Percentiles rank a stretch among this genome's conserved stretches.
These are phyloP conservation scores for Cyclotella distinguenda DNA, from an alignment of 108 stramenopile genomes.

Conservation along the genomic window DNA sequence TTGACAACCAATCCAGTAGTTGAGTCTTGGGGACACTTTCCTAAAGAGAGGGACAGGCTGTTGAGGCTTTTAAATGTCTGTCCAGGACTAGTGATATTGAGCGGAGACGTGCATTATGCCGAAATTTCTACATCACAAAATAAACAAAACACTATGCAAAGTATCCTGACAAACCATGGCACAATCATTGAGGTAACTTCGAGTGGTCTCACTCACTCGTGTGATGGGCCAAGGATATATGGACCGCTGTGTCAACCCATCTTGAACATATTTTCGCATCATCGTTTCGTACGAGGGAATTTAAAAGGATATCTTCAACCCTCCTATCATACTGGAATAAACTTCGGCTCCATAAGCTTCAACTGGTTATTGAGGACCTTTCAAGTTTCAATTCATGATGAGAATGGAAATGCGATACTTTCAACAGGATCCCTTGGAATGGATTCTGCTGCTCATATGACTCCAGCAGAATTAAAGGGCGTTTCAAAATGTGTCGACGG, in stretches of 20 bases:
- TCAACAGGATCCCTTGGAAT: constrained; percentile 24
- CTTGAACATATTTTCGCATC: constrained; percentile 48
- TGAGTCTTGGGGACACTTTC: constrained; percentile 91
- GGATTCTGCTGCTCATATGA: constrained; percentile 15
- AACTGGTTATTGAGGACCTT: constrained; percentile 49
- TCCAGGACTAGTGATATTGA: constrained; percentile 39
- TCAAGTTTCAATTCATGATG: constrained; percentile 39
- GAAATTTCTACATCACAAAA: constrained; percentile 58
- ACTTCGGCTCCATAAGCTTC: constrained; percentile 68
- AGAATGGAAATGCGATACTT: constrained; percentile 26
- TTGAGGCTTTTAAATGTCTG: constrained; percentile 49
- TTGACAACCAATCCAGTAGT: constrained; percentile 83
- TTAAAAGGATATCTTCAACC: constrained; percentile 3
- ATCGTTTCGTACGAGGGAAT: constrained; percentile 44
- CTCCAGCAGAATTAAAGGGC: constrained; percentile 13
- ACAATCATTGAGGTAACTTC: constrained; percentile 82
- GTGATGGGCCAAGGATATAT: constrained; percentile 56
- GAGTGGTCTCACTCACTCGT: constrained; percentile 87
- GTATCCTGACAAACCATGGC: constrained; percentile 3
- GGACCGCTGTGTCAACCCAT: constrained; percentile 67
- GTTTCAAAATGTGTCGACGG: constrained; percentile 41
- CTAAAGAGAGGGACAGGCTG: constrained; percentile 58
- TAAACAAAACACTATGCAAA: not conserved
- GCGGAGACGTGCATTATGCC: constrained; percentile 89
- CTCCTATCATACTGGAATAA: constrained; percentile 55